Conservation (phyloP, 495 filamentous ascomycete genomes). For the Saxispiralis lemnorum region DNA sequence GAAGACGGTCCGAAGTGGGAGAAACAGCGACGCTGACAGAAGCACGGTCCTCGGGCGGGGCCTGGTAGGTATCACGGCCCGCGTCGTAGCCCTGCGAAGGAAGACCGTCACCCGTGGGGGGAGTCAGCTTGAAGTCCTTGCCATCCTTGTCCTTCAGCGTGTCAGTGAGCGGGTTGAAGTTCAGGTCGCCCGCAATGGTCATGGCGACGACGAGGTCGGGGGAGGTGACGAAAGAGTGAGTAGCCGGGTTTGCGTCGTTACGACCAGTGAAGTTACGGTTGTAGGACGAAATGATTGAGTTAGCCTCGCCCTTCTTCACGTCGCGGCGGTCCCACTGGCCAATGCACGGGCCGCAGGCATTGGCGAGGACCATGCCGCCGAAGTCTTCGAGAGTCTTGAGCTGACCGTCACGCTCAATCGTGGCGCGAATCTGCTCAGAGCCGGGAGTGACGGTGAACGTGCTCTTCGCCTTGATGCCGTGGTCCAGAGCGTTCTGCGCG, state of each 20-base stretch:
- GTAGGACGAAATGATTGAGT: slow-evolving; percentile 92
- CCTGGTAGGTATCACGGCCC: slow-evolving; percentile 90
- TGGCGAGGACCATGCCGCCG: slow-evolving; percentile 87
- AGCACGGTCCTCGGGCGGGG: slow-evolving; percentile 64
- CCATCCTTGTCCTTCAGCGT: slow-evolving; percentile 88
- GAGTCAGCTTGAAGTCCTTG: slow-evolving; percentile 78
- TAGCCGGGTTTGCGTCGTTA: slow-evolving; percentile 97
- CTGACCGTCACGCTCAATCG: slow-evolving; percentile 88
- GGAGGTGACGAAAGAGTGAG: slow-evolving; percentile 96
- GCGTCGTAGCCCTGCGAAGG: slow-evolving; percentile 76
- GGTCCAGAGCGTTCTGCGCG: slow-evolving; percentile 80
- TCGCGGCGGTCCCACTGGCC: slow-evolving; percentile 74
- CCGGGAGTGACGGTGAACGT: slow-evolving; percentile 90
- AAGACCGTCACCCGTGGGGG: slow-evolving; percentile 67
- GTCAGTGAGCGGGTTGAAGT: slow-evolving; percentile 95
- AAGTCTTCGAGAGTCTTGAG: slow-evolving; percentile 94
- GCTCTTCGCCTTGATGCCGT: slow-evolving; percentile 86
- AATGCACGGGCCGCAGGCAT: slow-evolving; percentile 74
- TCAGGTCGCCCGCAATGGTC: slow-evolving; percentile 73
- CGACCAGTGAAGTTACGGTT: slow-evolving; percentile 99
- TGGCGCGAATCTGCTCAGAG: slow-evolving; percentile 94
- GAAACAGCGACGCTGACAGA: slow-evolving; percentile 66
- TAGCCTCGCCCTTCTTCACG: slow-evolving; percentile 90
- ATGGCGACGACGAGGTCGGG: slow-evolving; percentile 90
- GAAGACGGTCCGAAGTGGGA: slow-evolving; percentile 80